Conservation (phyloP, 306 rosid species). For the Cicer pinnatifidum region DNA sequence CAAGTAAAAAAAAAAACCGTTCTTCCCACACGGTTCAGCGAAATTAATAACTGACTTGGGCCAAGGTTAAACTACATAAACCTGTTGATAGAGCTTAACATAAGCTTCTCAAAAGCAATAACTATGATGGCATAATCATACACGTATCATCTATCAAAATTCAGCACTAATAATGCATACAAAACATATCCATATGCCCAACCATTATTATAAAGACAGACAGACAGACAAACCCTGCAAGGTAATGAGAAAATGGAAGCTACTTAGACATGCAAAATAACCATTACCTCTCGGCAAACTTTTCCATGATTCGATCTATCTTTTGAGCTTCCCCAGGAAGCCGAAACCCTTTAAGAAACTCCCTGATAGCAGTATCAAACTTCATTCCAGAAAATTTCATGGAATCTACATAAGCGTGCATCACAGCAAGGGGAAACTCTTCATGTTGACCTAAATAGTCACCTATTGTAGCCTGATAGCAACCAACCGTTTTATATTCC, state of each 20-base stretch:
- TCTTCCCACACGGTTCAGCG: constrained; percentile 13
- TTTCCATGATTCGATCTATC: constrained; percentile 98
- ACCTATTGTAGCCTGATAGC: constrained; percentile 87
- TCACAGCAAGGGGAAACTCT: constrained; percentile 96
- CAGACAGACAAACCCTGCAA: constrained; percentile 11
- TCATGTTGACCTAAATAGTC: constrained; percentile 99
- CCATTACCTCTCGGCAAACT: constrained; percentile 92
- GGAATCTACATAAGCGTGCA: constrained; percentile 96
- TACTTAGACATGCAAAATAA: constrained; percentile 32
- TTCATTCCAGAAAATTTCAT: constrained; percentile 91
- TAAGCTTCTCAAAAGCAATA: constrained; percentile 34
- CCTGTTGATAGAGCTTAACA: neutral
- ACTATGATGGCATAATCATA: constrained; percentile 8
- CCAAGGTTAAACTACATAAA: constrained; percentile 26
- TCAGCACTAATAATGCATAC: constrained; percentile 30
- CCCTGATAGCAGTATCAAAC: constrained; percentile 92
- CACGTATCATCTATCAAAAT: constrained; percentile 14
- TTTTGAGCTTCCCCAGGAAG: constrained; percentile 99
- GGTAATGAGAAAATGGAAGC: constrained; percentile 37
- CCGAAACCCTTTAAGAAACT: constrained; percentile 94
- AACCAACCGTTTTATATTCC: constrained; percentile 39
- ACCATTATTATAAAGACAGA: constrained; percentile 9
- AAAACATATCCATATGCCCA: too few relatives aligned
- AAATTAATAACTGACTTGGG: constrained; percentile 32
- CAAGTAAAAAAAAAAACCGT: constrained; percentile 1